Base-by-base conservation (phyloP, 805 yeast species). In the Kazachstania africana region DNA sequence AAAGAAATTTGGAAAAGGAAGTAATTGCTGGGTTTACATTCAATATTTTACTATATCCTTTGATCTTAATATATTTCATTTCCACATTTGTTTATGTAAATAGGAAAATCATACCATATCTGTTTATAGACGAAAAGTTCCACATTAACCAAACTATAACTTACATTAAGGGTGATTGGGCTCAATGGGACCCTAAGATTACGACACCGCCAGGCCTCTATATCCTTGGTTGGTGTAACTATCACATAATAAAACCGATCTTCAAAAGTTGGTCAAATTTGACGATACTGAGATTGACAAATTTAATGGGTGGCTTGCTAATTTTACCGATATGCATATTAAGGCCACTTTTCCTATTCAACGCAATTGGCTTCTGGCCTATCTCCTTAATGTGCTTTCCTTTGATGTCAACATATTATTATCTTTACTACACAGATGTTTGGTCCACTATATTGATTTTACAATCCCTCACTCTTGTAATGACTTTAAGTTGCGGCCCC, bases 171-270 rank as follows among this genome's bases (percentile, higher is more conserved):
- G 78, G 78, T 9, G 60, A 72, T 31, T 84, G 75, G 58, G 33
- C 40, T n/a, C 45, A 59, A 1, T 85, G 95, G 95, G 84, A 91
- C 53, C 66, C 75, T 9, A 87, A 88, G 49, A 84, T 91, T 50
- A 88, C 98, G 2, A 91, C 98, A 0, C 98, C 98, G 1, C 97
- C 97, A 1, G 98, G 97, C 0, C 60, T 88, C 12, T 88, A 91
- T 50, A 30, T 65, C 3, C 38, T 74, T 9, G 69, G 70, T 2
- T 59, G 53, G 41, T 6, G 58, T 1, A 59, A 55, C 43, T 42
- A 58, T 14, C 46, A 52, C 31, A 57, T 23, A 26, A 38, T 12
- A 16, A 45, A 18, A 14, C 38, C 39, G 22, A 42, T 6, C 26
- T 47, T 38, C 43, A 46, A 34, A 8, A 37, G 52, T 4, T 37